phyloP scores from a whole-genome alignment of 106 monocot species.

The Amphibolis antarctica region DNA sequence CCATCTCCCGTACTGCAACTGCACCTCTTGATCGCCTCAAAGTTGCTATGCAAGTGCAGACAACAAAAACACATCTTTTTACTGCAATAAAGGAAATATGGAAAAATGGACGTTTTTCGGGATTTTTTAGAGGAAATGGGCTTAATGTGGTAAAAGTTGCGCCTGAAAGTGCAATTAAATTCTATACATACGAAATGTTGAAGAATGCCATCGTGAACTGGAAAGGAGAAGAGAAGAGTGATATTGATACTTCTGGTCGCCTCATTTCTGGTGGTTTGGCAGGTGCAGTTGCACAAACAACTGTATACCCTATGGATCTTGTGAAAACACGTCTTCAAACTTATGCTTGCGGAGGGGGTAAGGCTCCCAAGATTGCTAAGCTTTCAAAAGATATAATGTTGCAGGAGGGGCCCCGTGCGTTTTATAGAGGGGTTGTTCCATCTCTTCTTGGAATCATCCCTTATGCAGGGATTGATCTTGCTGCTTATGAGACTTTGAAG shows the following conservation, averaged over 20 bases:
- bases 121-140: constrained; percentile 81
- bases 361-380: constrained; percentile 43
- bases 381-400: constrained; percentile 71
- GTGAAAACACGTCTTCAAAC: constrained; percentile 86
- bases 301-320: constrained; percentile 90
- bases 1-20: constrained; percentile 68
- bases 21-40: constrained; percentile 90
- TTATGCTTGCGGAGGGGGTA: constrained; percentile 35
- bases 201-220: constrained; percentile 48
- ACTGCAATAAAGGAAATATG: constrained; percentile 72
- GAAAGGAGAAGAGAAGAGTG: constrained; percentile 54
- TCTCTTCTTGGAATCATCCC: constrained; percentile 85
- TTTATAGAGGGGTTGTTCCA: constrained; percentile 74
- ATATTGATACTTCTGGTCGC: constrained; percentile 59
- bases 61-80: constrained; percentile 24
- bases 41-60: constrained; percentile 82
- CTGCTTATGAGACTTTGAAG: constrained; percentile 90
- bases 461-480: constrained; percentile 93
- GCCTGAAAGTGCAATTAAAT: constrained; percentile 87
- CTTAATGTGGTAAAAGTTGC: constrained; percentile 85
- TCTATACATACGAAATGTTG: constrained; percentile 76
- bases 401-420: constrained; percentile 82
- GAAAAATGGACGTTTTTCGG: constrained; percentile 46
- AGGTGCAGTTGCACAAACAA: constrained; percentile 84
- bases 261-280: constrained; percentile 82